Evolutionary conservation across 768 basidiomycete species (phyloP).

Genomic region (Tephrocybe sp.): DNA sequence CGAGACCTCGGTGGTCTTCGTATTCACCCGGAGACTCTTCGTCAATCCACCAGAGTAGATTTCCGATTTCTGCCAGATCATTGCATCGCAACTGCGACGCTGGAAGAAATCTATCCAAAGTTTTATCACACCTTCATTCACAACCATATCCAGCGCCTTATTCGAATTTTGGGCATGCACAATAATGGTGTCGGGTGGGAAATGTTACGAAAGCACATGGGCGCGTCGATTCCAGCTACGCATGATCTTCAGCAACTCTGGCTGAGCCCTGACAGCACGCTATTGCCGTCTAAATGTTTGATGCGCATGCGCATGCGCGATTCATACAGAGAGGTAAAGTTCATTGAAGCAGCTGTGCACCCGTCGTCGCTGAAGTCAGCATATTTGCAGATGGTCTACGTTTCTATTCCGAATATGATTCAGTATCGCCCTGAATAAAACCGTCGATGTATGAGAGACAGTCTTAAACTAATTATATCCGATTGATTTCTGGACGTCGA

Average conservation of each 20-base stretch:
- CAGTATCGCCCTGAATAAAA: constrained; percentile 35
- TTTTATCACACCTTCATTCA: constrained; percentile 61
- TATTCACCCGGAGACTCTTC: constrained; percentile 47
- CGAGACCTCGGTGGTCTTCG: constrained; percentile 59
- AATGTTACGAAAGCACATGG: constrained; percentile 44
- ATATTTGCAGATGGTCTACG: constrained; percentile 44
- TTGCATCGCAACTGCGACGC: constrained; percentile 43
- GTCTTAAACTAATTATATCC: no score
- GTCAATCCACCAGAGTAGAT: constrained; percentile 43
- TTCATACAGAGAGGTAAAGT: constrained; percentile 51
- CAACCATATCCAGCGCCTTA: constrained; percentile 57
- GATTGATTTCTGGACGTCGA: background rate
- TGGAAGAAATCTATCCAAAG: constrained; percentile 52
- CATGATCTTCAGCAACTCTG: constrained; percentile 46
- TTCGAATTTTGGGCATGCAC: constrained; percentile 51
- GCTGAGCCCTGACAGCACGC: constrained; percentile 36
- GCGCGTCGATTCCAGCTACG: constrained; percentile 37
- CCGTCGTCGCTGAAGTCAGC: background rate
- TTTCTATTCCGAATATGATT: constrained; percentile 51
- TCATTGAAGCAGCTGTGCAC: background rate
- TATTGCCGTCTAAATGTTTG: constrained; percentile 53
- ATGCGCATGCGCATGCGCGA: constrained; percentile 57
- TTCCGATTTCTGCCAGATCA: constrained; percentile 53
- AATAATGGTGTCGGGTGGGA: constrained; percentile 50
- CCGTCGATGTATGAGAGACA: no score